These are phyloP conservation scores for Verticillium zaregamsianum DNA, from an alignment of 2,329 filamentous ascomycete genomes.

Conservation along the genomic window DNA sequence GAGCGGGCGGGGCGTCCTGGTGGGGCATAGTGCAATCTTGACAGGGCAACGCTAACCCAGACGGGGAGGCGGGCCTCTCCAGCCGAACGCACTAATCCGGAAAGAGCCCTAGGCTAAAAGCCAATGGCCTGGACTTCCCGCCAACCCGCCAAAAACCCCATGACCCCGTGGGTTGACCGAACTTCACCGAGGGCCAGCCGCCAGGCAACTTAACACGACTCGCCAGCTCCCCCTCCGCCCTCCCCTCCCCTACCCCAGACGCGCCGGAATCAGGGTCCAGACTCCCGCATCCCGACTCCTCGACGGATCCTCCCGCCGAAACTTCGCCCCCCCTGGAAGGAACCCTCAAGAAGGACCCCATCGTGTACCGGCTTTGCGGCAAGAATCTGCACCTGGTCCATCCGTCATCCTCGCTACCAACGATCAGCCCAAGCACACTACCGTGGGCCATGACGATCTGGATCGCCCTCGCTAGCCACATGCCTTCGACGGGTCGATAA, in stretches of 20 bases:
- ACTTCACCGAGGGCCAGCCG: not conserved
- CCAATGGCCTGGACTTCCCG: not conserved
- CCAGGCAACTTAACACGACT: not conserved
- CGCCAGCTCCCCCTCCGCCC: not conserved
- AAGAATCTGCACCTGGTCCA: not conserved
- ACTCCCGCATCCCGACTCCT: not conserved
- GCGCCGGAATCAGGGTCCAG: not conserved
- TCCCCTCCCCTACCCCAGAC: not conserved
- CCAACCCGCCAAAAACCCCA: not conserved
- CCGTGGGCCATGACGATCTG: not conserved
- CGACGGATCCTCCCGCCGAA: not conserved
- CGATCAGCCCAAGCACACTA: not conserved
- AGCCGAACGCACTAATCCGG: not conserved
- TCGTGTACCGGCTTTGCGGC: not conserved
- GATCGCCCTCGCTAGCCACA: not conserved
- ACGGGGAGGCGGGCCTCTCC: not conserved
- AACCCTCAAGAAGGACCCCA: not conserved
- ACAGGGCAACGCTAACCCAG: not conserved
- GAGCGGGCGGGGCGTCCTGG: not conserved
- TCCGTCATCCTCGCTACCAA: not conserved
- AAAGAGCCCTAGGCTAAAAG: not conserved
- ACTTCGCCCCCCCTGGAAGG: not conserved
- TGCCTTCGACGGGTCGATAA: too few species aligned
- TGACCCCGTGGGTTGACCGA: not conserved
- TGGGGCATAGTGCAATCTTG: not conserved